Evolutionary conservation across 495 filamentous ascomycete species (phyloP).

Genomic region (Penicillium alfredii): DNA sequence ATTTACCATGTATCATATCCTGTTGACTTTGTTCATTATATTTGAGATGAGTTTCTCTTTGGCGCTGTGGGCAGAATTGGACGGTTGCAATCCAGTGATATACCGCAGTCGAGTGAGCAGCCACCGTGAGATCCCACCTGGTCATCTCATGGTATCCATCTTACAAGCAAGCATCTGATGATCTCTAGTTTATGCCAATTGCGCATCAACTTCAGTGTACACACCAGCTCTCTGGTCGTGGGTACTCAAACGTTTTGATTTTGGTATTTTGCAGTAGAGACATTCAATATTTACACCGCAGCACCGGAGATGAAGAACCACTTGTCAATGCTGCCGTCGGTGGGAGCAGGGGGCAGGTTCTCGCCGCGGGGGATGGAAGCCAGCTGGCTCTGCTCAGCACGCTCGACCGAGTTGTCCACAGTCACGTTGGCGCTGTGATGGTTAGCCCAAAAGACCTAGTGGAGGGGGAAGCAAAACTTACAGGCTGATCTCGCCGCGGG

Average conservation of each 20-base stretch:
- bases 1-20: slow-evolving; percentile 28
- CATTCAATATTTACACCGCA: slow-evolving; percentile 57
- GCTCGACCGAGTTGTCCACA: slow-evolving; percentile 61
- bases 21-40: too few species aligned
- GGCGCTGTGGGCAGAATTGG: too few species aligned
- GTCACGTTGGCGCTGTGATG: slow-evolving; percentile 66
- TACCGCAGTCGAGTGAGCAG: too few species aligned
- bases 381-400: slow-evolving; percentile 57
- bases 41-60: too few species aligned
- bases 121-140: too few species aligned
- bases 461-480: slow-evolving; percentile 47
- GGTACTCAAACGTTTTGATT: slow-evolving; percentile 16
- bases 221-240: too few species aligned
- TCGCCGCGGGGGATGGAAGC: slow-evolving; percentile 65
- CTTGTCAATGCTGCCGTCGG: slow-evolving; percentile 97
- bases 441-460: slow-evolving; percentile 24
- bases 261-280: slow-evolving; percentile 13
- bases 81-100: too few species aligned
- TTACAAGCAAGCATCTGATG: too few species aligned
- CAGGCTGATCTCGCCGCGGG: slow-evolving; percentile 71
- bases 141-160: too few species aligned
- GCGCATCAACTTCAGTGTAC: too few species aligned
- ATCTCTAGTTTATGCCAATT: too few species aligned
- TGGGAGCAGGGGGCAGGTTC: slow-evolving; percentile 75
- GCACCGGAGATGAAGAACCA: slow-evolving; percentile 99